Conservation (phyloP, 108 stramenopile genomes). For the Cyclotella atomus region DNA sequence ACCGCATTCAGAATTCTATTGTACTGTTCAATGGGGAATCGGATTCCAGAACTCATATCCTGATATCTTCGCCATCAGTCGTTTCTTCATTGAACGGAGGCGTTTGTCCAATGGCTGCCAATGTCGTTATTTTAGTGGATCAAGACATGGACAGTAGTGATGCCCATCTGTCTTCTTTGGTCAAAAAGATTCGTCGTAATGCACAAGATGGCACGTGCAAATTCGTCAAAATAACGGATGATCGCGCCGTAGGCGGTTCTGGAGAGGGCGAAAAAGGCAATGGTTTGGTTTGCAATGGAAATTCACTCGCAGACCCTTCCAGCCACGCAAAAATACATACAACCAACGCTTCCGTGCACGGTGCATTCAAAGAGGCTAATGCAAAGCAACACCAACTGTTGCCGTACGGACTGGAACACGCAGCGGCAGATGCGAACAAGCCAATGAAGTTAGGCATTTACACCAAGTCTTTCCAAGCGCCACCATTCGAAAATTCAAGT, state of each 20-base stretch:
- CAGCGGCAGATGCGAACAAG: too few relatives aligned
- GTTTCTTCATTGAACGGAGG: conserved; percentile 64
- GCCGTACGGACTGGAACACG: too few relatives aligned
- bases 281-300: too few relatives aligned
- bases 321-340: too few relatives aligned
- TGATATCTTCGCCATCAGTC: conserved; percentile 65
- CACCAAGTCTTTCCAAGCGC: too few relatives aligned
- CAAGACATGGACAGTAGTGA: conserved; percentile 88
- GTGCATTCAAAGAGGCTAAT: too few relatives aligned
- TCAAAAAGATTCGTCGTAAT: conserved; percentile 26
- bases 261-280: too few relatives aligned
- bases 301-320: too few relatives aligned
- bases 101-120: conserved; percentile 61
- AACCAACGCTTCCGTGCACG: too few relatives aligned
- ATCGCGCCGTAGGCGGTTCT: conserved; percentile 66
- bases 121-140: conserved; percentile 76
- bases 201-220: conserved; percentile 20
- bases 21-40: conserved; percentile 47
- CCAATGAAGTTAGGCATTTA: too few relatives aligned
- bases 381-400: too few relatives aligned
- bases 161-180: conserved; percentile 45
- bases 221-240: conserved; percentile 65
- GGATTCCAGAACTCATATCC: conserved; percentile 18
- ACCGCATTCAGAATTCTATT: conserved; percentile 56
- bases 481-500: too few relatives aligned